Evolutionary conservation across 495 filamentous ascomycete genomes (phyloP).

Genomic region (Tuber borchii): DNA sequence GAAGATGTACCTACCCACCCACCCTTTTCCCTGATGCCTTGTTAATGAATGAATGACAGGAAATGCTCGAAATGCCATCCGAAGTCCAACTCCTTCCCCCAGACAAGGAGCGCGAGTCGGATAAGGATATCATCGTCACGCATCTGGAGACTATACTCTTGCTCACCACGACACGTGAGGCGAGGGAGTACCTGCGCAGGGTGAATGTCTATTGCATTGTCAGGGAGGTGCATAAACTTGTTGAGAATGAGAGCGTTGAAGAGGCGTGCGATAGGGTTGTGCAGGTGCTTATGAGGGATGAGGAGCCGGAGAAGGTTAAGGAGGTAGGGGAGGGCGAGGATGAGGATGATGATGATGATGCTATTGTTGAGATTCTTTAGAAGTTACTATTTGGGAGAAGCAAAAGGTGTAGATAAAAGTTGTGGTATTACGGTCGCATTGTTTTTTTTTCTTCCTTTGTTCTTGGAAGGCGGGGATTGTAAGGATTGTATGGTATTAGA

Average conservation of each 20-base stretch:
- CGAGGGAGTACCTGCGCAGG: conserved; percentile 62
- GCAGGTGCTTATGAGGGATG: conserved; percentile 85
- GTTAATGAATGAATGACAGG: conserved; percentile 42
- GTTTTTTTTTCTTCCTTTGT: background rate
- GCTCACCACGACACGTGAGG: conserved; percentile 69
- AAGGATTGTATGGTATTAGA: background rate
- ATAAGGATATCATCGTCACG: conserved; percentile 66
- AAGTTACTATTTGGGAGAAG: background rate
- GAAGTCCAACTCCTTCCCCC: conserved; percentile 82
- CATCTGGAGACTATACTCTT: conserved; percentile 83
- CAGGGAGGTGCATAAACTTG: conserved; percentile 71
- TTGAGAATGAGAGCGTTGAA: conserved; percentile 71
- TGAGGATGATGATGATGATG: conserved; percentile 47
- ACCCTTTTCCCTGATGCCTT: conserved; percentile 48
- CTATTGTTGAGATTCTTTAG: conserved; percentile 47
- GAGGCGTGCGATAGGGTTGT: conserved; percentile 86
- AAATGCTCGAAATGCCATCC: conserved; percentile 69
- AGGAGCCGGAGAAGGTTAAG: conserved; percentile 40
- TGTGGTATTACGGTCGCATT: background rate
- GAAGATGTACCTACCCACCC: conserved; percentile 60
- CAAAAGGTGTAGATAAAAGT: background rate
- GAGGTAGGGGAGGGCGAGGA: conserved; percentile 41
- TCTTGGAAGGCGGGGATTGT: background rate
- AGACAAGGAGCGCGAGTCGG: conserved; percentile 75
- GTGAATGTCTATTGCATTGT: conserved; percentile 85